Evolutionary conservation across 1,284 basidiomycete genomes (phyloP), one percentile per base, ranked within the genome.

Genomic region (Laetiporus sulphureus): DNA sequence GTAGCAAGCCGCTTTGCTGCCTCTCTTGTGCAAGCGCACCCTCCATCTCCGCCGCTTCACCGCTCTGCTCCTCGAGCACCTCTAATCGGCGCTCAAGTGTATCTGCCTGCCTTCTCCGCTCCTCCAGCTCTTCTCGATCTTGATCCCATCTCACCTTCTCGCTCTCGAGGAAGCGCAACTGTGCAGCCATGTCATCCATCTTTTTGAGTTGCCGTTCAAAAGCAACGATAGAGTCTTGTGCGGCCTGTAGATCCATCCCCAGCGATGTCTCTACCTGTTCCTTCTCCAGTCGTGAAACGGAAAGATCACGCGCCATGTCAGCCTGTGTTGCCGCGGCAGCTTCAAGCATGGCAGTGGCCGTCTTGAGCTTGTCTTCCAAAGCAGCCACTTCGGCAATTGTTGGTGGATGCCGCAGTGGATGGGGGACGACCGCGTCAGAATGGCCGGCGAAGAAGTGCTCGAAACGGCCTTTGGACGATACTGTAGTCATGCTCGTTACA

Each of bases 381-480:
- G 52, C 52, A 8, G 47, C 42, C 3, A 79, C 30, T 30, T 76
- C 63, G 21, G 45, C 40, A 3, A 50, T 39, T 10, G 52, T 68
- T 48, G 42, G 64, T 48, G 52, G 67, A 52, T 52, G 51, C 33
- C 58, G 62, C 3, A 64, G 64, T 4, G 50, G 44, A 16, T 46
- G 62, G 0, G 80, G 81, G 0, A 79, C 65, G 13, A 83, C 61
- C 3, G 83, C 71, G 36, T 78, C 71, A 3, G 72, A 77, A 50
- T 90, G 84, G 0, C 86, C 86, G 0, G 86, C 84, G 50, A 88
- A 88, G 36, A 89, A 68, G 63, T 90, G 86, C 1, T 87, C 83
- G 53, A 90, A 89, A 32, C 75, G 78, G 20, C 65, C 52, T 42
- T 66, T 67, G 8, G 72, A 64, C 11, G 70, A 62, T 8, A 58